Percentiles rank a stretch among this genome's conserved stretches.
Evolutionary conservation across 1,284 basidiomycete species (phyloP).

Genomic region (Kalmanozyma brasiliensis): DNA sequence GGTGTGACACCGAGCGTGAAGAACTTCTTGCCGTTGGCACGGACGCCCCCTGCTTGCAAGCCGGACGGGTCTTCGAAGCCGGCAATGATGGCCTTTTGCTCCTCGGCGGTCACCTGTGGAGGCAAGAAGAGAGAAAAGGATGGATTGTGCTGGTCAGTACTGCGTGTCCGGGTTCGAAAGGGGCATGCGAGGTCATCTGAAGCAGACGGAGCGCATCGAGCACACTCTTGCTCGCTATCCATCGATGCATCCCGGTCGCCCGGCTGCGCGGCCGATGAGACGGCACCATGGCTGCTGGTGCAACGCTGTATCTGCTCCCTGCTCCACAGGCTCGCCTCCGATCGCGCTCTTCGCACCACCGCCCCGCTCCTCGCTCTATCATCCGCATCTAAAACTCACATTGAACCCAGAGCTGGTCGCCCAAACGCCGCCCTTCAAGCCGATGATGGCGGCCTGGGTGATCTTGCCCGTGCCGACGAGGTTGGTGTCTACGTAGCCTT

Average conservation of each 20-base stretch:
- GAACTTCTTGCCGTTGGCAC: slow-evolving; percentile 81
- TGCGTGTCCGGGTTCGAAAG: too few species aligned
- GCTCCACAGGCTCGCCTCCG: too few species aligned
- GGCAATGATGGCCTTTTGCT: slow-evolving; percentile 77
- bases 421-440: slow-evolving; percentile 87
- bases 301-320: too few species aligned
- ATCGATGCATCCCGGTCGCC: too few species aligned
- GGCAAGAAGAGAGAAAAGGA: background rate
- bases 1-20: slow-evolving; percentile 76
- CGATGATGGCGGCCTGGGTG: slow-evolving; percentile 83
- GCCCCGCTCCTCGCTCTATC: background rate
- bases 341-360: background rate
- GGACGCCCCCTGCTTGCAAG: slow-evolving; percentile 74
- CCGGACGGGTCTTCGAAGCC: slow-evolving; percentile 72
- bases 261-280: too few species aligned
- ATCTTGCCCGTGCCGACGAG: slow-evolving; percentile 83
- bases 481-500: slow-evolving; percentile 88
- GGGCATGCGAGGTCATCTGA: too few species aligned
- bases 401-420: slow-evolving; percentile 79
- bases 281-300: too few species aligned
- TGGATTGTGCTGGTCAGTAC: too few species aligned
- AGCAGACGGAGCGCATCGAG: too few species aligned
- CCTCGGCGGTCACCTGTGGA: slow-evolving; percentile 77
- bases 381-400: slow-evolving; percentile 69
- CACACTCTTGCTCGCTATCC: too few species aligned